Conservation (phyloP, 306 rosid species). For the Herpetospermum pedunculosum region DNA sequence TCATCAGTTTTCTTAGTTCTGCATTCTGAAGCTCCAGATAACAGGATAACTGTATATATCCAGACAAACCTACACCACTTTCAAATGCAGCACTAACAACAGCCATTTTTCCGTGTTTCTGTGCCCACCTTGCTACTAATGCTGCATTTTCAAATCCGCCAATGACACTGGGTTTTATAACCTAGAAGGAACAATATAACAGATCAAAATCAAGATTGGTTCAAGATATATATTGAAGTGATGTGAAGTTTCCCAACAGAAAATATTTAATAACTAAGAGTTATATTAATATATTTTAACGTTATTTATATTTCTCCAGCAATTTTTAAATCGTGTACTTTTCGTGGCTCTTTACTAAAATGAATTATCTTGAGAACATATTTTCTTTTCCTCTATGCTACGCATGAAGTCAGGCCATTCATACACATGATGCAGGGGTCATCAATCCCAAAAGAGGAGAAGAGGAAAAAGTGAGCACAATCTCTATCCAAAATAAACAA, state of each 20-base stretch:
- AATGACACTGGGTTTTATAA: slow-evolving; percentile 85
- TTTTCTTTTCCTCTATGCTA: neutral
- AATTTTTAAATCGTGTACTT: neutral
- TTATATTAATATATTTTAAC: neutral
- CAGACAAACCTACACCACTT: slow-evolving; percentile 83
- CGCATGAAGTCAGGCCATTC: neutral
- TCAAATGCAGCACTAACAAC: slow-evolving; percentile 87
- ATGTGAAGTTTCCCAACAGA: neutral
- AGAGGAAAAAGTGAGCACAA: neutral
- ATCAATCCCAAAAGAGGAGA: neutral
- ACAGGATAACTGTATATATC: slow-evolving; percentile 67
- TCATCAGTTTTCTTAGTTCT: slow-evolving; percentile 23
- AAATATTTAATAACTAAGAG: neutral
- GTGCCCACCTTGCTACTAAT: slow-evolving; percentile 78
- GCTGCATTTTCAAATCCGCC: slow-evolving; percentile 92
- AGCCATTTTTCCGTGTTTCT: slow-evolving; percentile 71
- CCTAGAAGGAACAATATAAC: slow-evolving; percentile 33
- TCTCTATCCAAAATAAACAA: neutral
- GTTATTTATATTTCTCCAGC: neutral
- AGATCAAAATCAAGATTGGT: neutral
- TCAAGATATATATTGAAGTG: neutral
- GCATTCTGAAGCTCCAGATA: slow-evolving; percentile 57
- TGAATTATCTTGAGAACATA: neutral
- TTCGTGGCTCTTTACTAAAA: neutral
- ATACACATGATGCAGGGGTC: neutral